Evolutionary conservation across 305 asterid genomes (phyloP), one percentile per base, ranked within the genome.

Genomic region (Solanum hybrid): DNA sequence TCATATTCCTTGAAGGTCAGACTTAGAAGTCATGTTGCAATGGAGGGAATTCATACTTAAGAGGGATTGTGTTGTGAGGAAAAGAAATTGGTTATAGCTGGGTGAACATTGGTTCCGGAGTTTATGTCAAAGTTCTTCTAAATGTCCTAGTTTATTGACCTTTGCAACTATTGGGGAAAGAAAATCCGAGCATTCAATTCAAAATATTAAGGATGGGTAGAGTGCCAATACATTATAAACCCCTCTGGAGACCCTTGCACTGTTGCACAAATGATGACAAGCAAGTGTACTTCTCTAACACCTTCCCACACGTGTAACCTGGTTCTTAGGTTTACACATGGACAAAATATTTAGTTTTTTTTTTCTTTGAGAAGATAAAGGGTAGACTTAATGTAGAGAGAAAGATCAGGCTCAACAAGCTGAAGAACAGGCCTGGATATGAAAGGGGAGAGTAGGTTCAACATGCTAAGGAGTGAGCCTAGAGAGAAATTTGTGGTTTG

Each of bases 121-220:
- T 27, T 65, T 26, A 82, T 41, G 26, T 41, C 36, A 82, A 81
- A 37, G 87, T 82, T 82, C 24, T 39, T 81, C 72, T 82, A 38
- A 9, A 26, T 27, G 3, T 82, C 72, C 70, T 82, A 38, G 72
- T 27, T 41, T 82, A 61, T 39, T 39, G 14, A 82, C 72, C 87
- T 82, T 81, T 82, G 86, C 86, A 80, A 80, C n/a, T 80, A 79
- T 79, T 37, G n/a, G 33, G 86, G 33, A 80, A 80, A 80, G n/a
- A n/a, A 51, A 51, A 80, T 14, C 13, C 6, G n/a, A 37, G n/a
- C 86, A 37, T 80, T 80, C 65, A 80, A 38, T 80, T 80, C 65
- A 80, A 24, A 37, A 80, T 37, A 27, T 37, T 38, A 80, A n/a
- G 65, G 65, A 80, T 37, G 86, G n/a, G 4, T 80, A 37, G 86